Evolutionary conservation across 805 yeast genomes (phyloP).

Genomic region (Brettanomyces sp.): DNA sequence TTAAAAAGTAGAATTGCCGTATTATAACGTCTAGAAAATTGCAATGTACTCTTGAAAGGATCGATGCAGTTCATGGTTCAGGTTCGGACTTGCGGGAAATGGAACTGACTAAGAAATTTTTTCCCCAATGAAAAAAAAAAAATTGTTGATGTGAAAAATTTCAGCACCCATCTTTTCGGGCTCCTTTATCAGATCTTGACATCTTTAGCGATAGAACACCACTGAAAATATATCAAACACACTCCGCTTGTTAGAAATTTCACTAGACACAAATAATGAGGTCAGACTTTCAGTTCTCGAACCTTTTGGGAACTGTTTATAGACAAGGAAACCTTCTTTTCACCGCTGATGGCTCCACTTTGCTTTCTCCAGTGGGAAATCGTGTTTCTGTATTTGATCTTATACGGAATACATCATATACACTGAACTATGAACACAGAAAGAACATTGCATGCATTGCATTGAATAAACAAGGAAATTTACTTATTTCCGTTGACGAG

Average conservation of each 20-base stretch:
- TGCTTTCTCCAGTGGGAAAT: slow-evolving; percentile 91
- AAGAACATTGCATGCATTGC: slow-evolving; percentile 74
- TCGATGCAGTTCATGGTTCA: too few relatives aligned
- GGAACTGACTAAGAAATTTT: too few relatives aligned
- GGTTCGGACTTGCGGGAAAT: too few relatives aligned
- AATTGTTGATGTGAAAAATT: background rate
- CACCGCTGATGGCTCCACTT: slow-evolving; percentile 75
- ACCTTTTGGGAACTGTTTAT: slow-evolving; percentile 89
- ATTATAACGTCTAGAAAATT: too few relatives aligned
- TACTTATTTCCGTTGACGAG: slow-evolving; percentile 73
- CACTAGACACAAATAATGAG: slow-evolving; percentile 40
- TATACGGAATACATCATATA: slow-evolving; percentile 73
- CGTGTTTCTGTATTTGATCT: slow-evolving; percentile 84
- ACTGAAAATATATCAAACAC: too few relatives aligned
- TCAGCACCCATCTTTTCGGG: background rate
- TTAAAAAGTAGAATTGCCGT: too few relatives aligned
- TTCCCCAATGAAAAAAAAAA: too few relatives aligned
- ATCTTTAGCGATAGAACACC: too few relatives aligned
- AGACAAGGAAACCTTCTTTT: slow-evolving; percentile 84
- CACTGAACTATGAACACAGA: slow-evolving; percentile 88
- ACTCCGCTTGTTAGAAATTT: background rate
- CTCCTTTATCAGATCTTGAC: background rate
- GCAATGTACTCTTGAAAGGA: too few relatives aligned
- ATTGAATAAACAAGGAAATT: slow-evolving; percentile 70
- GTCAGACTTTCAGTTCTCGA: slow-evolving; percentile 83